Evolutionary conservation across 1,284 basidiomycete species (phyloP), one percentile per base, ranked within the genome.

Genomic region (Thecaphora thlaspeos): DNA sequence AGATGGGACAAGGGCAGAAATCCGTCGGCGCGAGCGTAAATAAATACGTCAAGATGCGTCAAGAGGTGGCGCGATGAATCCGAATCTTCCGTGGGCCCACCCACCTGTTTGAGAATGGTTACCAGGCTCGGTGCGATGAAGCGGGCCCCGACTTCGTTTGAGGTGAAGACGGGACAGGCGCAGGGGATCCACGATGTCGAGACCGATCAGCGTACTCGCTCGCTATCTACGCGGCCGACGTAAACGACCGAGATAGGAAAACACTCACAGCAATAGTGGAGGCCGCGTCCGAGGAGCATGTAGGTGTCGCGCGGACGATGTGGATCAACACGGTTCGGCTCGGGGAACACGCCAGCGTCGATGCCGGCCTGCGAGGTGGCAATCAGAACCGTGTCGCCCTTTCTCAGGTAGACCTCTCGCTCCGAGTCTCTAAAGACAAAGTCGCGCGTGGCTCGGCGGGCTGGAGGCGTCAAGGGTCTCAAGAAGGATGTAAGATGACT

Each of bases 271-370:
- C 62, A 83, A 80, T 80, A 81, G 71, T 84, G 83, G 2, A 81
- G 78, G 18, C 84, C 82, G 62, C 88, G 86, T 8, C 81, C 80
- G 28, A 73, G 46, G 32, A 81, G 78, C 19, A 88, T 72, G 56
- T 84, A 84, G 18, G 79, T 80, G 45, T 83, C 82, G 21, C 80
- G 78, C 0, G 81, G 65, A 3, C 86, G 82, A 23, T 73, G 77
- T 2, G 81, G 71, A 55, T 86, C 80, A 12, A 87, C 80, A 3
- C 61, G 52, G 1, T 69, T 52, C 1, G 88, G 82, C 26, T 84
- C 75, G 3, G 82, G 71, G 79, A 85, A 87, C 11, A 81, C 77
- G 12, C 79, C 75, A 21, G 78, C 80, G 84, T 85, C 55, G 15
- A 62, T 37, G 36, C 55, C 52, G 10, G 60, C 60, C 39, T 60